Percentiles rank a stretch among this genome's conserved stretches.
Conservation (phyloP, 208 protist genomes). For the Trypanosoma platydactyli region DNA sequence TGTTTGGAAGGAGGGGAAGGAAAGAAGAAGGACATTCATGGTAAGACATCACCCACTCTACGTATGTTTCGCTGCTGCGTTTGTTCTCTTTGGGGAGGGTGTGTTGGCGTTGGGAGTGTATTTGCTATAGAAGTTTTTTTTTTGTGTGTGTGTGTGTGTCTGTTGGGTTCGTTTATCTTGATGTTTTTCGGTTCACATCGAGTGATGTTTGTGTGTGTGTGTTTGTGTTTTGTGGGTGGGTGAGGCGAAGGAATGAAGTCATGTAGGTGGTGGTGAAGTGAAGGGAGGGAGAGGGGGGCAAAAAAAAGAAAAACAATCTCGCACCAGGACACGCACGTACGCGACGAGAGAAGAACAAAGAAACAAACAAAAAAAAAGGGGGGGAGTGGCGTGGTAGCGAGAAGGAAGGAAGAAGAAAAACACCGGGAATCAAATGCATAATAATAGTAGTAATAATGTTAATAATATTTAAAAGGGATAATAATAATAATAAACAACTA, state of each 20-base stretch:
- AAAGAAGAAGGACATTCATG: background rate
- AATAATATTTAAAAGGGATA: background rate
- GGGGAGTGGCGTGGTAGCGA: background rate
- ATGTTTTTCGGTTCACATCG: too few species aligned
- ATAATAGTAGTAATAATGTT: background rate
- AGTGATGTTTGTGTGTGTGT: background rate
- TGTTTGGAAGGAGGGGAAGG: background rate
- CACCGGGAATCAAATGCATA: background rate
- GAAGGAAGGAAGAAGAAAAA: background rate
- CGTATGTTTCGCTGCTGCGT: background rate
- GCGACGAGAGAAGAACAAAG: background rate
- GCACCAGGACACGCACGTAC: too few species aligned
- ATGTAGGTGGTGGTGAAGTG: background rate
- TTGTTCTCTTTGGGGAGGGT: conserved; percentile 14
- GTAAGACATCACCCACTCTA: conserved; percentile 3
- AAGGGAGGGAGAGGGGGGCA: background rate
- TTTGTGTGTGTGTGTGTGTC: too few species aligned
- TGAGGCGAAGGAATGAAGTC: background rate
- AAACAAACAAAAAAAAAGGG: background rate
- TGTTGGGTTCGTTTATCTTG: background rate
- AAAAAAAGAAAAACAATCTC: background rate
- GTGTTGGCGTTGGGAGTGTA: too few species aligned
- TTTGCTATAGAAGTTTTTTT: too few species aligned
- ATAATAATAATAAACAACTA: conserved; percentile 13
- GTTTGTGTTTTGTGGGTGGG: background rate